Evolutionary conservation across 73 alveolate genomes (phyloP).

Genomic region (Tetrahymena borealis): DNA sequence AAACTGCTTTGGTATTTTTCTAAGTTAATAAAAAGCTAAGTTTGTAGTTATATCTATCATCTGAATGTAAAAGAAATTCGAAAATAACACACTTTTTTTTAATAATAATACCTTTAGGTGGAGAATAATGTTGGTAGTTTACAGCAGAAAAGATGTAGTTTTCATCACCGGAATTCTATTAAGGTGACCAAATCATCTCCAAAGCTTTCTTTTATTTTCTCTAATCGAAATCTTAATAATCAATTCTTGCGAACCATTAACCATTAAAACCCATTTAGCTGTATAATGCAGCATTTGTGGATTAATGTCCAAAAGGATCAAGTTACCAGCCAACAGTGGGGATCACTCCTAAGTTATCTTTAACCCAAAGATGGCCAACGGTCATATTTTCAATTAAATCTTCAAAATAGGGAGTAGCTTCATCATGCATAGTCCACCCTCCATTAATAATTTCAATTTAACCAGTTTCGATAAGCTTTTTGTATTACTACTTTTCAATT

Average conservation of each 20-base stretch:
- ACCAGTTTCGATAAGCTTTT: constrained; percentile 11
- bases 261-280: constrained; percentile 92
- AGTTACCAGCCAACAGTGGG: constrained; percentile 90
- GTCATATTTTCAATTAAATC: constrained; percentile 85
- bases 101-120: constrained; percentile 38
- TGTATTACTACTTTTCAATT: background rate
- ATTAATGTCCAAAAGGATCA: constrained; percentile 94
- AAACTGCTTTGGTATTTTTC: too few relatives aligned
- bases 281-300: constrained; percentile 75
- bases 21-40: too few relatives aligned
- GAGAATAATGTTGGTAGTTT: constrained; percentile 36
- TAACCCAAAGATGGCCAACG: constrained; percentile 78
- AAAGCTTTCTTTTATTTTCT: constrained; percentile 56
- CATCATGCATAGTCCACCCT: constrained; percentile 97
- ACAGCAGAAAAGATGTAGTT: constrained; percentile 39
- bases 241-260: constrained; percentile 86
- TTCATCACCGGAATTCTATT: constrained; percentile 12
- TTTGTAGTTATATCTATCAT: background rate
- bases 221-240: constrained; percentile 69
- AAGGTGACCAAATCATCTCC: constrained; percentile 87
- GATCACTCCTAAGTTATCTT: constrained; percentile 65
- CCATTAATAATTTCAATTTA: constrained; percentile 78
- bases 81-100: background rate
- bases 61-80: background rate
- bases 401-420: constrained; percentile 86